Base-by-base conservation (phyloP, 116 monocot genomes). In the Cymodocea nodosa region DNA sequence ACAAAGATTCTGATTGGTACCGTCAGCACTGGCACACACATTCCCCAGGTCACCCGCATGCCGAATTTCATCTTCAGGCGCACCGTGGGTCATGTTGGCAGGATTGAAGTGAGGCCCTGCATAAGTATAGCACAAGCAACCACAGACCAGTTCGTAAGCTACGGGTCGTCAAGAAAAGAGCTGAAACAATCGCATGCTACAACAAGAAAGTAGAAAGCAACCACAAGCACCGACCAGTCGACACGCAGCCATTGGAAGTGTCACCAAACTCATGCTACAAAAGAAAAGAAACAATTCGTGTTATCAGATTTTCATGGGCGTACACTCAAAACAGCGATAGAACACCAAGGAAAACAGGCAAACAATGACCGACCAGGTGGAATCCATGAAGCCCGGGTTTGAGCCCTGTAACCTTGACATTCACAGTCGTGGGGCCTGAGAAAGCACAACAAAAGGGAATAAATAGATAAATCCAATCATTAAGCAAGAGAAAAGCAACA, bases 41-140 rank as follows among this genome's bases (percentile, higher is more conserved):
- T 93, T 93, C 88, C 93, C 93, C 76, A 93, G 85, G 79, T 93
- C 93, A 77, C 93, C 93, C 67, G 93, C 93, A 93, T 93, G 93
- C 16, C 93, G 93, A 50, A 88, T 53, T 67, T 85, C 76, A 70
- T 88, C 93, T 65, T 85, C 74, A 51, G 93, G 93, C 66, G 89
- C 88, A 60, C 93, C 92, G 70, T 93, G 93, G 30, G 83, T 81
- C 79, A 76, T 2, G 9, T 64, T 73, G 39, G 83, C 81, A 35
- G 93, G 93, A 54, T 93, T 93, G 66, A 93, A 93, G 70, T 93
- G 93, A 73, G 93, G 69, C 50, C 93, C 93, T 93, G 60, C n/a
- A 5, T 19, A 9, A 68, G 18, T 17, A 65, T 11, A 30, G 48
- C 18, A 48, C 40, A 15, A 50, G 23, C 4, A 65, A 65, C 25